Percentiles rank a stretch among this genome's conserved stretches.
Conservation (phyloP, 495 filamentous ascomycete genomes). For the Podospora conica region DNA sequence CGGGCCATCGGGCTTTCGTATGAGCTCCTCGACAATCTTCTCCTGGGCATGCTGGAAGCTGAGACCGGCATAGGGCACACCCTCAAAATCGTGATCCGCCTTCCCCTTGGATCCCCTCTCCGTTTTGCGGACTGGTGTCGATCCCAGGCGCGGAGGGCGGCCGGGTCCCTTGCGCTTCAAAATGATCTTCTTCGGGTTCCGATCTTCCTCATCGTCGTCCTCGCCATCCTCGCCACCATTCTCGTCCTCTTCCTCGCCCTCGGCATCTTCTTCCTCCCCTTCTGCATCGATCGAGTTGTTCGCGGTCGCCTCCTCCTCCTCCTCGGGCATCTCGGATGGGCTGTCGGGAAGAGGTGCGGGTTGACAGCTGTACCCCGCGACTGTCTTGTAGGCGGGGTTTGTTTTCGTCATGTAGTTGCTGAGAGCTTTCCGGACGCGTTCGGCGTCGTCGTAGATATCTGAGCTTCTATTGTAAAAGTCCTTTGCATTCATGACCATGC, state of each 20-base stretch:
- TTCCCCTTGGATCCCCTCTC: conserved; percentile 25
- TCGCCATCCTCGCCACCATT: conserved; percentile 32
- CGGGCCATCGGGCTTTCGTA: conserved; percentile 56
- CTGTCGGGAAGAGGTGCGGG: conserved; percentile 54
- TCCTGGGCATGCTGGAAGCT: conserved; percentile 76
- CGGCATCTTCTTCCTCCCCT: conserved; percentile 18
- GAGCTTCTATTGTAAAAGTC: conserved; percentile 61
- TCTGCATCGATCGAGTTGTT: conserved; percentile 19
- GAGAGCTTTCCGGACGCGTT: conserved; percentile 65
- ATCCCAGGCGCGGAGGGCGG: conserved; percentile 15
- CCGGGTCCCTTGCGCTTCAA: conserved; percentile 28
- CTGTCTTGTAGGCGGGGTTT: conserved; percentile 64
- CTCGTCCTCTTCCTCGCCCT: conserved; percentile 26
- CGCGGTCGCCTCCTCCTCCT: neutral
- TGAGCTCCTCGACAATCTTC: conserved; percentile 64
- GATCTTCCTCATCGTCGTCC: conserved; percentile 30
- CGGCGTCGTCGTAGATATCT: conserved; percentile 63
- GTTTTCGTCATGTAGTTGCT: conserved; percentile 69
- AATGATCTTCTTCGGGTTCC: conserved; percentile 24
- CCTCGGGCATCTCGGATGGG: conserved; percentile 10
- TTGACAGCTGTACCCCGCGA: conserved; percentile 49
- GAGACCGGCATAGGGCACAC: conserved; percentile 53
- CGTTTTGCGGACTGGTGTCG: conserved; percentile 10
- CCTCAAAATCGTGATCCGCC: conserved; percentile 47
- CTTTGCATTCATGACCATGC: conserved; percentile 71